These are phyloP conservation scores for Ophiocordyceps australis DNA, from an alignment of 2,329 filamentous ascomycete genomes.

Conservation along the genomic window DNA sequence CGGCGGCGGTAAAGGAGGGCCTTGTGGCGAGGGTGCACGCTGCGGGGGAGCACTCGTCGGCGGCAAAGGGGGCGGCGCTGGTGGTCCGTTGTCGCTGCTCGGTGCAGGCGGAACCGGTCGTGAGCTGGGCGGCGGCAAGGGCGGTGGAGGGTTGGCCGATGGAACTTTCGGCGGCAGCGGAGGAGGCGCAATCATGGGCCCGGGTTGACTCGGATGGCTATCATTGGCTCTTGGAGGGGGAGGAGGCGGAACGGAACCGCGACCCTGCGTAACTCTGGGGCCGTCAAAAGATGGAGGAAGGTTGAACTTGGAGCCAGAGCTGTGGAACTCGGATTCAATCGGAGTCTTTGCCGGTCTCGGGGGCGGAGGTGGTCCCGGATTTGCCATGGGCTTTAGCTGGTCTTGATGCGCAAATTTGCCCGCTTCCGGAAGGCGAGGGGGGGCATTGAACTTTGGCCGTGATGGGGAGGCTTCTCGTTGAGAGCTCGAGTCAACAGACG, in stretches of 20 bases:
- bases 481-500: conserved; percentile 55
- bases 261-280: conserved; percentile 50
- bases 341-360: conserved; percentile 46
- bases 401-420: conserved; percentile 60
- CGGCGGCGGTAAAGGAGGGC: too few species aligned
- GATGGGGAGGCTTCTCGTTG: conserved; percentile 45
- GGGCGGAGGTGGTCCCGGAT: conserved; percentile 15
- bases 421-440: conserved; percentile 76
- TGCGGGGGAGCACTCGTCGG: conserved; percentile 19
- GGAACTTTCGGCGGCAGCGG: conserved; percentile 26
- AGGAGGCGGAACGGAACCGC: conserved; percentile 54
- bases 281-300: conserved; percentile 69
- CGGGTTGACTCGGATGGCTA: conserved; percentile 6
- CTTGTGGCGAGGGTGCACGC: too few species aligned
- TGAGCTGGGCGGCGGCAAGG: conserved; percentile 21
- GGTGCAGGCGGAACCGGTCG: conserved; percentile 14
- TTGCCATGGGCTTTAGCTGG: conserved; percentile 8
- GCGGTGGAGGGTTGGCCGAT: conserved; percentile 12
- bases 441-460: conserved; percentile 59
- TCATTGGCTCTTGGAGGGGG: conserved; percentile 31
- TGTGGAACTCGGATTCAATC: conserved; percentile 43
- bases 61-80: conserved; percentile 12
- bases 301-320: conserved; percentile 40
- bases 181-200: conserved; percentile 14
- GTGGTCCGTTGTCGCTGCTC: too few species aligned